A percentile compares a stretch with the other conserved stretches of the same genome.
phyloP scores from a whole-genome alignment of 2,329 filamentous ascomycete species.

The Lasiodiplodia hormozganensis region DNA sequence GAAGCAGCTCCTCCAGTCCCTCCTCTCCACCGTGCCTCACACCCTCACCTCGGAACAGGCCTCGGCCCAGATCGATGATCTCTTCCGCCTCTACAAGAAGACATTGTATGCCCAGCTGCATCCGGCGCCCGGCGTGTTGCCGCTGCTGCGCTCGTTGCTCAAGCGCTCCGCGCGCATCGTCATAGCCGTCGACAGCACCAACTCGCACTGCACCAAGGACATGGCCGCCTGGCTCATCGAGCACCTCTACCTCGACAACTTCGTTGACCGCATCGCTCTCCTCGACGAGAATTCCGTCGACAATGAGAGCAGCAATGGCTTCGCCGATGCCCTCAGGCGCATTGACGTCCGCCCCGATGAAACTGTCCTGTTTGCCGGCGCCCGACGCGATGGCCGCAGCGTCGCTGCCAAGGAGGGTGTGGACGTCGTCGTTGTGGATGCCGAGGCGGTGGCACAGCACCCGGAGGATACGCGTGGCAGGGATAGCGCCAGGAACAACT shows the following conservation, averaged over 20 bases:
- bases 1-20: slow-evolving; percentile 5
- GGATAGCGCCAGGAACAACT: background rate
- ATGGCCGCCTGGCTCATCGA: slow-evolving; percentile 26
- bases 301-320: background rate
- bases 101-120: slow-evolving; percentile 25
- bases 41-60: background rate
- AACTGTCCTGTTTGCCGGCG: slow-evolving; percentile 14
- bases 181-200: slow-evolving; percentile 5
- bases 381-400: slow-evolving; percentile 3
- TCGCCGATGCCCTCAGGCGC: slow-evolving; percentile 15
- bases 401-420: slow-evolving; percentile 8
- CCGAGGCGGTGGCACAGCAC: background rate
- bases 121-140: slow-evolving; percentile 15
- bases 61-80: slow-evolving; percentile 3
- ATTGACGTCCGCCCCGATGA: slow-evolving; percentile 20
- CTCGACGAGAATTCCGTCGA: slow-evolving; percentile 5
- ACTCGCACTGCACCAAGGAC: background rate
- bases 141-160: slow-evolving; percentile 21
- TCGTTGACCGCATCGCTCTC: slow-evolving; percentile 22
- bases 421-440: slow-evolving; percentile 12
- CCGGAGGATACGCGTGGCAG: slow-evolving; percentile 5
- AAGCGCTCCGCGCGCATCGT: slow-evolving; percentile 6
- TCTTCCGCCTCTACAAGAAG: slow-evolving; percentile 29
- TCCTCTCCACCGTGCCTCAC: background rate
- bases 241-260: slow-evolving; percentile 29